A percentile compares a stretch with the other conserved stretches of the same genome.
These are phyloP conservation scores for Chenopodium album DNA, from an alignment of 148 eudicot genomes.

Conservation along the genomic window DNA sequence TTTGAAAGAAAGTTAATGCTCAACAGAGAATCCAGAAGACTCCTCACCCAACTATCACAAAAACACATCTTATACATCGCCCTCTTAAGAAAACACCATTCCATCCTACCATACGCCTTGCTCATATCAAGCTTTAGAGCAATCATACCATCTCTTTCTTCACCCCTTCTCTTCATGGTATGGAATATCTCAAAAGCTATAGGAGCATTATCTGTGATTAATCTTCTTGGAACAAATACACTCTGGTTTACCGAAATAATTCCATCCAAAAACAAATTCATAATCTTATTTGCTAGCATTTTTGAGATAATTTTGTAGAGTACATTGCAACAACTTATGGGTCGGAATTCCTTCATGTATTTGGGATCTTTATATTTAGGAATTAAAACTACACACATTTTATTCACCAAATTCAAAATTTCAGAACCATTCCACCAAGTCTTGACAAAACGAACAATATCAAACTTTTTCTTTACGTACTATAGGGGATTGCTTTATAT, in stretches of 20 bases:
- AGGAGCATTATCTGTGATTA: background rate
- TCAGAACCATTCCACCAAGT: background rate
- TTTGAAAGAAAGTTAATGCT: background rate
- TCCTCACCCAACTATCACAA: background rate
- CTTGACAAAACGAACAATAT: background rate
- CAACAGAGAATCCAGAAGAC: background rate
- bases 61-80: background rate
- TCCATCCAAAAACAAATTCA: background rate
- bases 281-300: background rate
- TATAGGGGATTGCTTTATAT: no score
- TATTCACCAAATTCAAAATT: background rate
- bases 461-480: background rate
- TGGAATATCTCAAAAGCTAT: background rate
- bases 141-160: background rate
- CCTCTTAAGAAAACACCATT: background rate
- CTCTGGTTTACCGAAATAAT: background rate
- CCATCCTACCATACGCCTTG: background rate
- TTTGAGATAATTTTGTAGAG: background rate
- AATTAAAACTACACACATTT: no score
- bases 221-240: background rate
- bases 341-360: background rate
- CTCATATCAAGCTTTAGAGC: background rate
- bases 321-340: background rate
- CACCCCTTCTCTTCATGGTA: background rate
- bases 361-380: no score